Evolutionary conservation across 208 protist species (phyloP).

Genomic region (Strigomonas galati): DNA sequence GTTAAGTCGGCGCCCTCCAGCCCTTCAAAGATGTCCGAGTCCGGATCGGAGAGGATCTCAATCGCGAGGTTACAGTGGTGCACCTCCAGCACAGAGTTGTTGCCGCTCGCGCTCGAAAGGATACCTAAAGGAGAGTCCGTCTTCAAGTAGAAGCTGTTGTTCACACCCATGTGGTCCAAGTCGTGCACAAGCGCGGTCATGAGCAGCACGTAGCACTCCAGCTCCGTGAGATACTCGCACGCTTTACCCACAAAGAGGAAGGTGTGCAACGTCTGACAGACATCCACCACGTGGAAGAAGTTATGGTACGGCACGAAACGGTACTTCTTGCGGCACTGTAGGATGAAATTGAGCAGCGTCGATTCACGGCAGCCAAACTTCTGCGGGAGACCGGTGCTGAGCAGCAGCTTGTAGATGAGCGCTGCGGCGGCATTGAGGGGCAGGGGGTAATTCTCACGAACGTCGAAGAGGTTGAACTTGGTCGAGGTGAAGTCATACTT

Average conservation of each 20-base stretch:
- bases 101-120: constrained; percentile 75
- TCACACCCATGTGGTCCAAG: constrained; percentile 88
- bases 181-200: constrained; percentile 79
- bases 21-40: constrained; percentile 70
- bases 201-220: constrained; percentile 81
- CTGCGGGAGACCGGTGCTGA: constrained; percentile 56
- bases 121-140: constrained; percentile 84
- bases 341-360: constrained; percentile 77
- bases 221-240: constrained; percentile 53
- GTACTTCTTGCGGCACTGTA: constrained; percentile 79
- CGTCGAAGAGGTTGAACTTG: constrained; percentile 66
- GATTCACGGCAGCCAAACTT: constrained; percentile 69
- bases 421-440: constrained; percentile 54
- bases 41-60: constrained; percentile 76
- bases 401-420: constrained; percentile 46
- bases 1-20: constrained; percentile 36
- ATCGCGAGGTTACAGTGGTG: constrained; percentile 88
- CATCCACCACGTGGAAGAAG: constrained; percentile 85
- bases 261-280: constrained; percentile 76
- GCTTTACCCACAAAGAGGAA: constrained; percentile 53
- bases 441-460: constrained; percentile 38
- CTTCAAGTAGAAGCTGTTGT: constrained; percentile 90
- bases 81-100: constrained; percentile 81
- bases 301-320: constrained; percentile 86
- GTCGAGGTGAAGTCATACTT: constrained; percentile 54